A percentile compares a stretch with the other conserved stretches of the same genome.
These are phyloP conservation scores for Alternaria rosae DNA, from an alignment of 2,329 filamentous ascomycete genomes.

Conservation along the genomic window DNA sequence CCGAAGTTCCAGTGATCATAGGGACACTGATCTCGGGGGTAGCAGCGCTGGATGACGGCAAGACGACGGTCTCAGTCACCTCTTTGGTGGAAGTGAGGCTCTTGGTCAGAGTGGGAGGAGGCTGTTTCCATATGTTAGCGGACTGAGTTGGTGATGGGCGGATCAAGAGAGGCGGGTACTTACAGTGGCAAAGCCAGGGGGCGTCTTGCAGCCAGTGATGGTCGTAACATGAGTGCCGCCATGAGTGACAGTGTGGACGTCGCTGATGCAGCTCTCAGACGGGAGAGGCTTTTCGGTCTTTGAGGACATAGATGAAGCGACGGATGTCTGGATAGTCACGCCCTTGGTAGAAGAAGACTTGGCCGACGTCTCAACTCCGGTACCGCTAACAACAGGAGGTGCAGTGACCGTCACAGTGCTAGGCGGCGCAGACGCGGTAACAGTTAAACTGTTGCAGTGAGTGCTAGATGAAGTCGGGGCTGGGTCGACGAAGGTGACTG, in stretches of 20 bases:
- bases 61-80: not conserved
- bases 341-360: not conserved
- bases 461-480: not conserved
- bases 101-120: not conserved
- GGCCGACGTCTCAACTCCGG: not conserved
- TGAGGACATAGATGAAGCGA: not conserved
- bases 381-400: not conserved
- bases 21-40: not conserved
- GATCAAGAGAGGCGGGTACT: not conserved
- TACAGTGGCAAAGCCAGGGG: not conserved
- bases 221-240: not conserved
- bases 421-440: slow-evolving; percentile 1
- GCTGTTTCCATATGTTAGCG: not conserved
- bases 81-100: not conserved
- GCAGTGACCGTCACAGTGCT: slow-evolving; percentile 3
- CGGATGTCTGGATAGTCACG: not conserved
- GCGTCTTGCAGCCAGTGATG: not conserved
- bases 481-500: not conserved
- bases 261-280: not conserved
- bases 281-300: not conserved
- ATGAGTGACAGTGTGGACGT: not conserved
- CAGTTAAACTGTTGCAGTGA: slow-evolving; percentile 1
- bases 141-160: not conserved
- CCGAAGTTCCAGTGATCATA: not conserved
- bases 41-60: not conserved